Evolutionary conservation across 768 basidiomycete species (phyloP).

Genomic region (Phaeotremella skinneri): DNA sequence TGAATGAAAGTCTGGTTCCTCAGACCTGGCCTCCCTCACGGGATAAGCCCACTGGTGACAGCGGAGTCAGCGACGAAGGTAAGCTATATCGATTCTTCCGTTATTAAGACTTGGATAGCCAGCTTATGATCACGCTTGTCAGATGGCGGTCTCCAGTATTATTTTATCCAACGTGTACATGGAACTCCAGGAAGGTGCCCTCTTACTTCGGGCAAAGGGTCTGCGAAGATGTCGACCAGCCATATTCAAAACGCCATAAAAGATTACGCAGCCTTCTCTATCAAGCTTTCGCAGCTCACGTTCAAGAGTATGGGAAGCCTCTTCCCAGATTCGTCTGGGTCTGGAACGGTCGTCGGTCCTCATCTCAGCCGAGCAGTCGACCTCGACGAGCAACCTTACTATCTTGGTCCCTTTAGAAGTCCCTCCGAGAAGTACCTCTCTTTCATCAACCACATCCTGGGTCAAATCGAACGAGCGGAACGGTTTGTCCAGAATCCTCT

Average conservation of each 20-base stretch:
- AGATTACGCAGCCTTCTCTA: not conserved
- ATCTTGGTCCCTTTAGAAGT: conserved; percentile 8
- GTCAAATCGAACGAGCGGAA: not conserved
- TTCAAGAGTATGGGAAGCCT: not conserved
- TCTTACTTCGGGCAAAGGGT: no score
- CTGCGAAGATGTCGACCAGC: no score
- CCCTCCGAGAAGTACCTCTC: not conserved
- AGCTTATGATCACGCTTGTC: no score
- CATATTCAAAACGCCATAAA: not conserved
- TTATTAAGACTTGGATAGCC: no score
- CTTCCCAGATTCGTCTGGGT: not conserved
- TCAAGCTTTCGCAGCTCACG: not conserved
- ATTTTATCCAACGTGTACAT: no score
- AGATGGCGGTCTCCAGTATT: no score
- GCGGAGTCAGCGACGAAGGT: no score
- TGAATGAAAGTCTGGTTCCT: no score
- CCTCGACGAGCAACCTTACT: not conserved
- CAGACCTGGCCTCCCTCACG: no score
- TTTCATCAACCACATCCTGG: not conserved
- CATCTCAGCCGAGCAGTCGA: not conserved
- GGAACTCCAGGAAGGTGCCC: no score
- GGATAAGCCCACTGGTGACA: no score
- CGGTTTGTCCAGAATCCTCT: conserved; percentile 1
- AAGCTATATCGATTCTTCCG: no score
- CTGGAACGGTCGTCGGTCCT: not conserved